Evolutionary conservation across 345 rosid genomes (phyloP), one percentile per base, ranked within the genome.

Genomic region (Gossypium arboreum): DNA sequence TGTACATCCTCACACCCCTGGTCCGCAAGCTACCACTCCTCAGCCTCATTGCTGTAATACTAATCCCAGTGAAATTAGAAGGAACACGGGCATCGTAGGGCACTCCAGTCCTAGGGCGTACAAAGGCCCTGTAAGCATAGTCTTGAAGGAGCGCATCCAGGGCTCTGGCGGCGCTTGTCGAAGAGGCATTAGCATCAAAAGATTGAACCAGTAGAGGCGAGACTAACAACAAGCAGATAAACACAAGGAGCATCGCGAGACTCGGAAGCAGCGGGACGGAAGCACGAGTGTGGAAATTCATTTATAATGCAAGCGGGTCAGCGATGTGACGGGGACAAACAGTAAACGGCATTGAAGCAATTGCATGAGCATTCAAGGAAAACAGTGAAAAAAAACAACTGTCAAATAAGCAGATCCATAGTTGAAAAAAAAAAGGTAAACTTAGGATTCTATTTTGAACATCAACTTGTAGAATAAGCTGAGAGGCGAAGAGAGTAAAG

Each of bases 121-220:
- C 79, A 48, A 95, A 88, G 1, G 91, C 92, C 82, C 76, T 81
- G 54, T 80, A 93, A 10, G 98, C 94, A 78, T 87, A 89, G 74
- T 89, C 94, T 83, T 93, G 98, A 34, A 95, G 99, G 79, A 95
- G 90, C n/a, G 79, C 72, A 78, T 95, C 97, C 6, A 93, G 93
- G 70, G 89, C 88, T 12, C 83, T 68, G 0, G 91, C 81, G 27
- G 72, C 70, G 29, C 4, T 44, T 12, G 29, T 20, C 6, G 70
- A 12, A 24, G 84, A 57, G 18, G 43, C 61, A 16, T 81, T 66
- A 7, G 71, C 44, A 39, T 12, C 9, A 55, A 75, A 63, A 24
- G 87, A 77, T 71, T 80, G 87, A 43, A 87, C 89, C 77, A 12
- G 47, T 60, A 82, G 72, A 56, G 13, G 73, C 12, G 83, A 80